Percentiles rank a stretch among this genome's conserved stretches.
Evolutionary conservation across 1,139 yeast genomes (phyloP).

Genomic region (Saccharomycopsis hybrid): DNA sequence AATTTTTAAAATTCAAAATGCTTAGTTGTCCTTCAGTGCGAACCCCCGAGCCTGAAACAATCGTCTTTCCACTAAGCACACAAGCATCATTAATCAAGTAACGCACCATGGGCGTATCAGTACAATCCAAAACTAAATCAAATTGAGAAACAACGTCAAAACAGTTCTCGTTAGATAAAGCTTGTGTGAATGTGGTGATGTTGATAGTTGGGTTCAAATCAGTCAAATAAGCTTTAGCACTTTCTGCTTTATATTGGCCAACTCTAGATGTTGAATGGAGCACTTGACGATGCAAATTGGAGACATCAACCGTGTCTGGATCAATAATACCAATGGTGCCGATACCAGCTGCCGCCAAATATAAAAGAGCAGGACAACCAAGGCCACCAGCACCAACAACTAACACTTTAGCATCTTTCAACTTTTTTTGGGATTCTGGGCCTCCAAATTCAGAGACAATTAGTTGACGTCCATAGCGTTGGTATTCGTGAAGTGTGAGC

Average conservation of each 20-base stretch:
- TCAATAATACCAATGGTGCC: constrained; percentile 86
- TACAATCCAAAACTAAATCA: constrained; percentile 83
- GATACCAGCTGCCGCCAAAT: constrained; percentile 82
- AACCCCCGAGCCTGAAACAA: constrained; percentile 89
- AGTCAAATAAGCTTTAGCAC: constrained; percentile 53
- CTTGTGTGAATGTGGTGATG: constrained; percentile 44
- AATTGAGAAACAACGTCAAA: constrained; percentile 54
- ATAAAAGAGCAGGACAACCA: constrained; percentile 87
- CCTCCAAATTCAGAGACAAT: constrained; percentile 57
- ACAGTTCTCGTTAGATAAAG: constrained; percentile 53
- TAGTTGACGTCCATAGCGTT: constrained; percentile 91
- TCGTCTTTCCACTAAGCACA: constrained; percentile 59
- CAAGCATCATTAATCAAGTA: constrained; percentile 85
- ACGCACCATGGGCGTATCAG: constrained; percentile 86
- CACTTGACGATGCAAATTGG: constrained; percentile 87
- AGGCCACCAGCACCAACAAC: constrained; percentile 97
- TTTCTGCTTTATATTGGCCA: constrained; percentile 69
- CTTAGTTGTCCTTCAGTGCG: constrained; percentile 88
- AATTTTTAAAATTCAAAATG: constrained; percentile 56
- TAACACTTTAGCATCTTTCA: constrained; percentile 54
- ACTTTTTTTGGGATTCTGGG: constrained; percentile 43
- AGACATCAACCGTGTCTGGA: constrained; percentile 73
- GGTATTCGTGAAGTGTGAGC: constrained; percentile 55
- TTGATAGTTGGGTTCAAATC: constrained; percentile 62
- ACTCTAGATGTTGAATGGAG: constrained; percentile 62